phyloP scores from a whole-genome alignment of 208 protist species.

The Trypanosoma theileri region DNA sequence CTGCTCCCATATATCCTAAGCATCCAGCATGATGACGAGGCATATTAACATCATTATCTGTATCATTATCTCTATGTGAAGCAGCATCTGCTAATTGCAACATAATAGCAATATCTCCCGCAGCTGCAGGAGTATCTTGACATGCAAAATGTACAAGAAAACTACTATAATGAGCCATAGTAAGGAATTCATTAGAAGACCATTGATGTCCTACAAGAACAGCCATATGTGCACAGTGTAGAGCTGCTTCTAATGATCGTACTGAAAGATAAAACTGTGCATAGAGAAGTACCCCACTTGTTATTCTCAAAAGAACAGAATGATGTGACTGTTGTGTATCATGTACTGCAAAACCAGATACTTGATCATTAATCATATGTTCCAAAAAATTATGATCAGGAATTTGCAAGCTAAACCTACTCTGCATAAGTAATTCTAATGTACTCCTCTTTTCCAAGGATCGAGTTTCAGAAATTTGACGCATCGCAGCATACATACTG shows the following conservation, averaged over 20 bases:
- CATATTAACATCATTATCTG: slow-evolving; percentile 1
- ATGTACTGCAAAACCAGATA: background rate
- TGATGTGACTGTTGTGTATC: slow-evolving; percentile 24
- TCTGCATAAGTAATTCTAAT: slow-evolving; percentile 25
- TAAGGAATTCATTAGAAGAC: slow-evolving; percentile 57
- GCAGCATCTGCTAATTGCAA: slow-evolving; percentile 55
- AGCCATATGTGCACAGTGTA: slow-evolving; percentile 62
- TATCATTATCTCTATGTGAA: slow-evolving; percentile 14
- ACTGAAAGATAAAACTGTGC: slow-evolving; percentile 69
- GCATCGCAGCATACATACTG: slow-evolving; percentile 25
- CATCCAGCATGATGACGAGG: slow-evolving; percentile 41
- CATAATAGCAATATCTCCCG: slow-evolving; percentile 76
- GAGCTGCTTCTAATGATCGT: slow-evolving; percentile 49
- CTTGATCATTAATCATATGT: slow-evolving; percentile 16
- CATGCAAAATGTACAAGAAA: slow-evolving; percentile 58
- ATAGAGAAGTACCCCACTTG: slow-evolving; percentile 79
- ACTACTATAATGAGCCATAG: slow-evolving; percentile 72
- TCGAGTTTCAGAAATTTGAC: slow-evolving; percentile 28
- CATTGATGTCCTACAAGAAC: slow-evolving; percentile 77
- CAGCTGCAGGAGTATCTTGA: slow-evolving; percentile 54
- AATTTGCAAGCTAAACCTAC: slow-evolving; percentile 6
- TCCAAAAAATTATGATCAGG: slow-evolving; percentile 21
- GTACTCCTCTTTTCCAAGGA: slow-evolving; percentile 12
- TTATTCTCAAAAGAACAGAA: slow-evolving; percentile 68
- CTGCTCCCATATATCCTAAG: slow-evolving; percentile 55